Evolutionary conservation across 2,329 filamentous ascomycete species (phyloP), one percentile per base, ranked within the genome.

Genomic region (Ophiostoma australiae): DNA sequence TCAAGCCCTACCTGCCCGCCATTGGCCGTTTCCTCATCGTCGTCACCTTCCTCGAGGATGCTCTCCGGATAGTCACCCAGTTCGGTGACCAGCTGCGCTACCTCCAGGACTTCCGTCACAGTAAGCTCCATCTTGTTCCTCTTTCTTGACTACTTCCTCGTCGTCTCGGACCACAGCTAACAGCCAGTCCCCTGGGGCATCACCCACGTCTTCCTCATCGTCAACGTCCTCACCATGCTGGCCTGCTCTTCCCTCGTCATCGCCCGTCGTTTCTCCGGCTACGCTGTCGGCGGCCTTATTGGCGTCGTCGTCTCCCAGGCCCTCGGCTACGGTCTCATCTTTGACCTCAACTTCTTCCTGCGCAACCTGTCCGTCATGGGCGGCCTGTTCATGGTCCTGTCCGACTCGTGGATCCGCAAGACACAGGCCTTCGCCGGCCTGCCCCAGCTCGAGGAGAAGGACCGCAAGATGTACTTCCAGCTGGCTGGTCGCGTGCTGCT

Each of bases 381-480:
- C 76, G 95, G 95, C 73, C 87, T 99, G 65, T 87, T 99, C 77
- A 98, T 99, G 95, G 95, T 99, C 27, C 86, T 99, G 67, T 97
- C 94, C 58, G 95, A 99, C 83, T 97, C 92, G 72, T 98, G 94
- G 93, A 93, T 97, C 74, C 91, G 94, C 82, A 98, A 98, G 89
- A 92, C 90, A 80, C 97, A 97, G 84, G 94, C 94, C 3, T 97
- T 97, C 74, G 95, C 95, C 67, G 95, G 95, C 67, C 87, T 99
- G 70, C 95, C 95, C 68, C 89, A 92, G 81, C 87, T 99, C 70
- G 95, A 98, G 79, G 95, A 99, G 86, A 98, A 98, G 89, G 95
- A 99, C 81, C 92, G 94, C 83, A 99, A 98, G 87, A 98, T 98
- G 94, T 99, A 99, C 86, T 96, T 99, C 83, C 95, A 98, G 87